phyloP scores from a whole-genome alignment of 192 early-diverging fungal genomes.

The Funneliformis geosporum region DNA sequence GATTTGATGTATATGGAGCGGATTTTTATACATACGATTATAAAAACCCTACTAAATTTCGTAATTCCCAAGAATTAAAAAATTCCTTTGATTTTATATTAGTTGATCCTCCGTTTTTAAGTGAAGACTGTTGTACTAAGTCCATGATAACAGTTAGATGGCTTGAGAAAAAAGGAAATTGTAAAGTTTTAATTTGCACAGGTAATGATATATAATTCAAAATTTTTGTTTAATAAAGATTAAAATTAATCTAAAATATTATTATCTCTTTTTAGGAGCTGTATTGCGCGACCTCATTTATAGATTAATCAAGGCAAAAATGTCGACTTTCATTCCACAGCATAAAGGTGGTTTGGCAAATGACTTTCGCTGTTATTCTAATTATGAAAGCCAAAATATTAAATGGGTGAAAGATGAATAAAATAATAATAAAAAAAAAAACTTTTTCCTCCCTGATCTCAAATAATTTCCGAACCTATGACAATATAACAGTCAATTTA shows the following conservation, averaged over 20 bases:
- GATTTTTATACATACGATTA: slow-evolving; percentile 76
- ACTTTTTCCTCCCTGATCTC: no score
- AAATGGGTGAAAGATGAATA: slow-evolving; percentile 15
- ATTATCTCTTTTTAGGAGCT: slow-evolving; percentile 36
- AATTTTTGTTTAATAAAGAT: not conserved
- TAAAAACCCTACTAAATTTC: slow-evolving; percentile 62
- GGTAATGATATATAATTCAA: slow-evolving; percentile 36
- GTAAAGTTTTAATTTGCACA: slow-evolving; percentile 63
- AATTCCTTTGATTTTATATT: slow-evolving; percentile 69
- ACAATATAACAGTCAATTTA: no score
- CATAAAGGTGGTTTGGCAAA: slow-evolving; percentile 74
- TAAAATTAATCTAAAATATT: not conserved
- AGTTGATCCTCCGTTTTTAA: slow-evolving; percentile 79
- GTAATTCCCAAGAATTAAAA: slow-evolving; percentile 42
- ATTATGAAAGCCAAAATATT: slow-evolving; percentile 44
- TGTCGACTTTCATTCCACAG: slow-evolving; percentile 62
- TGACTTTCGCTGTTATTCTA: slow-evolving; percentile 75
- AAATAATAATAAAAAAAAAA: not conserved
- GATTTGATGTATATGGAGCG: slow-evolving; percentile 69
- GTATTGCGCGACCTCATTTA: slow-evolving; percentile 57
- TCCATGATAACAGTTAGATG: slow-evolving; percentile 60
- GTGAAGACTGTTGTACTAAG: slow-evolving; percentile 72
- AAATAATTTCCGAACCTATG: no score
- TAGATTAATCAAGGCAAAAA: slow-evolving; percentile 48
- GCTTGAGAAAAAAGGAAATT: slow-evolving; percentile 45